These are phyloP conservation scores for Solanum aculeatissimum DNA, from an alignment of 305 asterid species.

Conservation along the genomic window DNA sequence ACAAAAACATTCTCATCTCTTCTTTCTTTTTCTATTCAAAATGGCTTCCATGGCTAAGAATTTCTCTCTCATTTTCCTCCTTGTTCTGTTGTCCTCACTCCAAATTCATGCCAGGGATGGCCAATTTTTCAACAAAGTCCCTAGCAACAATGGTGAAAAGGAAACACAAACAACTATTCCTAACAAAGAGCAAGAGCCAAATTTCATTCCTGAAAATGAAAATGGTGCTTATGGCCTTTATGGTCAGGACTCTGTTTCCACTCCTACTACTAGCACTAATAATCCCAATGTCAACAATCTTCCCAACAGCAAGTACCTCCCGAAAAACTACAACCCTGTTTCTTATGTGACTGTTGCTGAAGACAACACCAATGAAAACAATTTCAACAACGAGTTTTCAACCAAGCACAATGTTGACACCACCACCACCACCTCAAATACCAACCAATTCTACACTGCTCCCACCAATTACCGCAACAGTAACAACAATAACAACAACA, in stretches of 20 bases:
- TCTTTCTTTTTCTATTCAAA: background rate
- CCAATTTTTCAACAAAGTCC: constrained; percentile 67
- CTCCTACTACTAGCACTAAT: constrained; percentile 26
- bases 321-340: constrained; percentile 76
- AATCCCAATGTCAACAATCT: background rate
- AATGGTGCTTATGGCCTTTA: constrained; percentile 64
- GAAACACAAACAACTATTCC: background rate
- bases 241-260: constrained; percentile 50
- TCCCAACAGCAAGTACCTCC: constrained; percentile 40
- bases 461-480: background rate
- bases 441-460: constrained; percentile 2
- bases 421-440: background rate
- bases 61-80: constrained; percentile 31
- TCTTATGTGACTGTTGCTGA: constrained; percentile 63
- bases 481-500: constrained; percentile 1
- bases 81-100: constrained; percentile 21
- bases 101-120: constrained; percentile 53
- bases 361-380: constrained; percentile 2
- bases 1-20: background rate
- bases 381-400: background rate
- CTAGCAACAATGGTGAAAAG: constrained; percentile 20
- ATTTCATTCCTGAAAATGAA: constrained; percentile 46
- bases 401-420: background rate
- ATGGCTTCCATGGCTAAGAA: constrained; percentile 43
- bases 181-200: constrained; percentile 27